Percentiles rank a stretch among this genome's conserved stretches.
Evolutionary conservation across 495 filamentous ascomycete genomes (phyloP).

Genomic region (Trypethelium eluteriae): DNA sequence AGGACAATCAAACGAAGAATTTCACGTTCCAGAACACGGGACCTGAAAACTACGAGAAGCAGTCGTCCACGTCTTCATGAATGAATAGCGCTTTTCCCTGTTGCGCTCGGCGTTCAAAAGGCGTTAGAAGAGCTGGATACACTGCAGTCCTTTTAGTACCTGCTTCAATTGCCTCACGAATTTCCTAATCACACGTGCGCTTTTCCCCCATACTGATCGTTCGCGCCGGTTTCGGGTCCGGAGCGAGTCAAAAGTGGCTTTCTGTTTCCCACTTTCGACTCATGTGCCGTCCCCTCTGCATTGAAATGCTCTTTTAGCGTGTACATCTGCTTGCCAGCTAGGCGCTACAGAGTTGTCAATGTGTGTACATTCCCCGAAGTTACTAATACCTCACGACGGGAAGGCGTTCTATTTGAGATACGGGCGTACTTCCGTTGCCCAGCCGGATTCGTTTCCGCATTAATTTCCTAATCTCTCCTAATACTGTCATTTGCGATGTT

Average conservation of each 20-base stretch:
- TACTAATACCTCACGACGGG: background rate
- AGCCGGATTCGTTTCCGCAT: background rate
- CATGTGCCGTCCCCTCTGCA: background rate
- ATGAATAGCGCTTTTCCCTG: background rate
- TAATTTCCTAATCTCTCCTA: slow-evolving; percentile 9
- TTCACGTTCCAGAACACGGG: slow-evolving; percentile 24
- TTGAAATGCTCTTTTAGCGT: background rate
- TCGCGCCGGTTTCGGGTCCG: background rate
- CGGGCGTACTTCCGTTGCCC: background rate
- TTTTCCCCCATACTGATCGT: background rate
- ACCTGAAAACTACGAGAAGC: slow-evolving; percentile 20
- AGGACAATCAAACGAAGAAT: slow-evolving; percentile 18
- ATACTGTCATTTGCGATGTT: background rate
- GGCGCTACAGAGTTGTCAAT: background rate
- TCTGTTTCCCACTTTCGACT: background rate
- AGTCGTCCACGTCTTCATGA: background rate
- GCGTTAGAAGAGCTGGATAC: background rate
- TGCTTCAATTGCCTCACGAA: background rate
- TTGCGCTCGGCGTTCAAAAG: background rate
- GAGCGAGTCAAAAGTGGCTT: background rate
- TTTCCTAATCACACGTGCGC: background rate
- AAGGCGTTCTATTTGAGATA: background rate
- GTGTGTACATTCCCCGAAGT: slow-evolving; percentile 2
- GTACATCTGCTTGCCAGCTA: background rate
- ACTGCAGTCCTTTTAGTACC: background rate